Conservation (phyloP, 495 filamentous ascomycete genomes). For the Lophium mytilinum region DNA sequence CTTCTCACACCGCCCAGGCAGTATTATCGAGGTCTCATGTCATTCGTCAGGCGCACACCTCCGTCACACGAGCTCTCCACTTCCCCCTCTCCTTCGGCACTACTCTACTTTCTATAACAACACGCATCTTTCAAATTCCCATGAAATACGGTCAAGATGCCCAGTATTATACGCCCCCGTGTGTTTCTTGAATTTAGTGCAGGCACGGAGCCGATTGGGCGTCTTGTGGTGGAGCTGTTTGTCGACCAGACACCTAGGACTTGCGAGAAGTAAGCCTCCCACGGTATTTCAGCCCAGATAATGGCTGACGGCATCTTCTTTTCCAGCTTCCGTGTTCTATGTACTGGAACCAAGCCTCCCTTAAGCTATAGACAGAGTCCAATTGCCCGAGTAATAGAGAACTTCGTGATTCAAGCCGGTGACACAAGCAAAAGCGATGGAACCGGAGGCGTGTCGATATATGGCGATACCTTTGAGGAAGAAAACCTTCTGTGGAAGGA, state of each 20-base stretch:
- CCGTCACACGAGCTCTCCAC: background rate
- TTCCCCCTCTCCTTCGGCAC: background rate
- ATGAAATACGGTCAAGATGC: background rate
- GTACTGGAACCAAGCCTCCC: conserved; percentile 23
- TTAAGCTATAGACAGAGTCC: conserved; percentile 34
- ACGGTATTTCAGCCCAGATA: too few species aligned
- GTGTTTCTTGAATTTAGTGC: conserved; percentile 37
- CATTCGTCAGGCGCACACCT: too few species aligned
- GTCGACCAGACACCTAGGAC: conserved; percentile 38
- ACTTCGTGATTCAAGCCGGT: conserved; percentile 96
- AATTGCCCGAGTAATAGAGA: conserved; percentile 84
- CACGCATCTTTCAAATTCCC: background rate
- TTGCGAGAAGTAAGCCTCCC: conserved; percentile 41
- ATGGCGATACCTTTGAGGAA: conserved; percentile 83
- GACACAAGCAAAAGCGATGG: conserved; percentile 79
- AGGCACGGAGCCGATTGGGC: conserved; percentile 34
- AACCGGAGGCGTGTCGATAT: conserved; percentile 69
- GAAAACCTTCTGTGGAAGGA: conserved; percentile 79
- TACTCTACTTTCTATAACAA: background rate
- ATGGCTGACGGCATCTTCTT: background rate
- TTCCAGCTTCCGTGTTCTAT: conserved; percentile 31
- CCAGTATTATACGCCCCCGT: conserved; percentile 27
- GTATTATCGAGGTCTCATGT: too few species aligned
- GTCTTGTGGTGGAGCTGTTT: conserved; percentile 42
- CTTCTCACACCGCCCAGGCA: too few species aligned